phyloP scores from a whole-genome alignment of 2,329 filamentous ascomycete species.

The Diplodia mutila region DNA sequence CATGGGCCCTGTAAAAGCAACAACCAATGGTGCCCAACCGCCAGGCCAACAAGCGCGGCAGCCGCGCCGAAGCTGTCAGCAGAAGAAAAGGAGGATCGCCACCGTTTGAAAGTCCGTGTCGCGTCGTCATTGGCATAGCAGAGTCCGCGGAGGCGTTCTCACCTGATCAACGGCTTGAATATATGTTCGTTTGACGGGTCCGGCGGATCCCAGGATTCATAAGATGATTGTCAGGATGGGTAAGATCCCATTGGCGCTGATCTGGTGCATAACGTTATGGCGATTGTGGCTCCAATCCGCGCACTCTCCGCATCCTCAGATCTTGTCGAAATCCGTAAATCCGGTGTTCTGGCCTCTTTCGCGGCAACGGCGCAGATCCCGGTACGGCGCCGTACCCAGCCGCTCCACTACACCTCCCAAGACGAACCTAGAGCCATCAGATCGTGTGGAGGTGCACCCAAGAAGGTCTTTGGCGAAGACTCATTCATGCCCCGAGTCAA shows the following conservation, averaged over 20 bases:
- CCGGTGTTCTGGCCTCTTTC: neutral
- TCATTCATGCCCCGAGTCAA: no score
- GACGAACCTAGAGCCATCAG: neutral
- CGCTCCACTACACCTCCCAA: neutral
- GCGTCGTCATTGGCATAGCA: neutral
- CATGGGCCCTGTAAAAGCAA: neutral
- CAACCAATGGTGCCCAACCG: neutral
- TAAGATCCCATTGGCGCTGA: neutral
- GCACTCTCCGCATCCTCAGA: neutral
- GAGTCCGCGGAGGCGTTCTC: neutral
- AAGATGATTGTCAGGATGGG: neutral
- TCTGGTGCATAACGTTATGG: neutral
- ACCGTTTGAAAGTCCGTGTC: neutral
- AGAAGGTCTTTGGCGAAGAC: neutral
- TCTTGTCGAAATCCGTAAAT: neutral
- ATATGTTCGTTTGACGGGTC: neutral
- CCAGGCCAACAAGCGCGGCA: neutral
- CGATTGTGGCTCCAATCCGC: neutral
- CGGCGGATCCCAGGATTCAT: neutral
- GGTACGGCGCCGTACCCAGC: neutral
- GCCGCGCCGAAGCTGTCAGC: neutral
- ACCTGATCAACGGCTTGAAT: neutral
- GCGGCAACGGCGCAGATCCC: neutral
- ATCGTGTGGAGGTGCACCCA: neutral
- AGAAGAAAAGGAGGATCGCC: neutral